phyloP scores from a whole-genome alignment of 2,329 filamentous ascomycete genomes.

The Knoxdaviesia proteae region DNA sequence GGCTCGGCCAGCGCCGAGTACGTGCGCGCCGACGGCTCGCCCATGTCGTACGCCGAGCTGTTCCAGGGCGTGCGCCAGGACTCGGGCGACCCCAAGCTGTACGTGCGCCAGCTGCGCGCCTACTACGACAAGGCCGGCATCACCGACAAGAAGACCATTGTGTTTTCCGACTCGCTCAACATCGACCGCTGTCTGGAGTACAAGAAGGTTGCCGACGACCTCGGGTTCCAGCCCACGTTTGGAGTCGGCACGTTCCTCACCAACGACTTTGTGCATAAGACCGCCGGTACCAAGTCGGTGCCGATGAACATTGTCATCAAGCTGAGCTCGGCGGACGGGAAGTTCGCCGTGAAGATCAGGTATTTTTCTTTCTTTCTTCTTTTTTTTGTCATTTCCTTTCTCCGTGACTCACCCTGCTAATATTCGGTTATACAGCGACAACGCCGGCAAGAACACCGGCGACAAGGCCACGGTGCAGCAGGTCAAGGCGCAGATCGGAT shows the following conservation, averaged over 20 bases:
- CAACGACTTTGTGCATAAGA: constrained; percentile 67
- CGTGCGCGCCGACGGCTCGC: constrained; percentile 16
- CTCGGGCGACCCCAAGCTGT: constrained; percentile 66
- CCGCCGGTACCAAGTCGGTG: constrained; percentile 60
- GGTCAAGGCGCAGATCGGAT: constrained; percentile 72
- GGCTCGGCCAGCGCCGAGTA: constrained; percentile 20
- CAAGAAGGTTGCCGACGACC: constrained; percentile 59
- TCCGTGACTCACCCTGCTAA: constrained; percentile 2
- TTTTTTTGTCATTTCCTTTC: background rate
- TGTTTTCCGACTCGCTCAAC: constrained; percentile 90
- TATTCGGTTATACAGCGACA: constrained; percentile 30
- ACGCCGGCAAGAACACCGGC: constrained; percentile 85
- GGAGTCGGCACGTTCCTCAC: constrained; percentile 92
- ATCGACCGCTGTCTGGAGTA: constrained; percentile 83
- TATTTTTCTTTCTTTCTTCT: constrained; percentile 7
- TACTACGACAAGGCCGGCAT: constrained; percentile 67
- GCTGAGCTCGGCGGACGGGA: constrained; percentile 63
- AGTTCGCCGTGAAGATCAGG: constrained; percentile 76
- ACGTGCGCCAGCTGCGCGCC: constrained; percentile 54
- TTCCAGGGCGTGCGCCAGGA: constrained; percentile 79
- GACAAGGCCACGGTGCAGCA: constrained; percentile 56
- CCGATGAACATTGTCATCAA: constrained; percentile 98
- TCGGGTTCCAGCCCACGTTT: constrained; percentile 71
- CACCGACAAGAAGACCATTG: constrained; percentile 64
- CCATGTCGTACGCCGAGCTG: constrained; percentile 54